These are phyloP conservation scores for Trichosanthes truncata DNA, from an alignment of 306 rosid species.

Conservation along the genomic window DNA sequence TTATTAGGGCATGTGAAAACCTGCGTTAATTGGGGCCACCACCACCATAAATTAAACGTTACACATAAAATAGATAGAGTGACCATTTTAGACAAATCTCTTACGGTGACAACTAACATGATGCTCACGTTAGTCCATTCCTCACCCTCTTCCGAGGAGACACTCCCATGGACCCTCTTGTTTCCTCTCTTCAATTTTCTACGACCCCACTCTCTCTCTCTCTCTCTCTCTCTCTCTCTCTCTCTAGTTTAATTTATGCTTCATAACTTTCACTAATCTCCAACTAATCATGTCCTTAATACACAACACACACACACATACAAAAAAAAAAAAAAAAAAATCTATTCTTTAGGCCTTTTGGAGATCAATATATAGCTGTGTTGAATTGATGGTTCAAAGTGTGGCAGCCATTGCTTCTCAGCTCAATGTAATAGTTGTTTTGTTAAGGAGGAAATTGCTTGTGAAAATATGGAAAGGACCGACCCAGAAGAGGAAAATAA, in stretches of 20 bases:
- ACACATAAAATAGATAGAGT: constrained; percentile 3
- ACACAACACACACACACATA: background rate
- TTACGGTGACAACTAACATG: constrained; percentile 67
- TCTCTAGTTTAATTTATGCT: background rate
- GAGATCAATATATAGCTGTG: background rate
- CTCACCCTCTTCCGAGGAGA: constrained; percentile 38
- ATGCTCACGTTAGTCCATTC: constrained; percentile 51
- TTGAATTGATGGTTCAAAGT: background rate
- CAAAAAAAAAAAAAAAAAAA: too few species aligned
- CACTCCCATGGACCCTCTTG: constrained; percentile 50
- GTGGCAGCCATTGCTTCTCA: background rate
- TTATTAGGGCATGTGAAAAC: constrained; percentile 68
- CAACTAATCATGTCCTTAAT: background rate
- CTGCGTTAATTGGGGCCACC: constrained; percentile 48
- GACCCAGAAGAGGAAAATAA: background rate
- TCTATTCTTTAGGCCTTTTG: too few species aligned
- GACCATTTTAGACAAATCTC: constrained; percentile 32
- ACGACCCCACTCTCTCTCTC: constrained; percentile 18
- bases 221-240: background rate
- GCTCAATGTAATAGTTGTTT: background rate
- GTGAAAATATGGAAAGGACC: constrained; percentile 7
- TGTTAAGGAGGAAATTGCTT: background rate
- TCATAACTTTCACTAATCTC: background rate
- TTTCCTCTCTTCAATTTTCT: constrained; percentile 35
- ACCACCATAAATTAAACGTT: constrained; percentile 21